A percentile compares a stretch with the other conserved stretches of the same genome.
Evolutionary conservation across 768 basidiomycete species (phyloP).

Genomic region (Gymnopilus junonius): DNA sequence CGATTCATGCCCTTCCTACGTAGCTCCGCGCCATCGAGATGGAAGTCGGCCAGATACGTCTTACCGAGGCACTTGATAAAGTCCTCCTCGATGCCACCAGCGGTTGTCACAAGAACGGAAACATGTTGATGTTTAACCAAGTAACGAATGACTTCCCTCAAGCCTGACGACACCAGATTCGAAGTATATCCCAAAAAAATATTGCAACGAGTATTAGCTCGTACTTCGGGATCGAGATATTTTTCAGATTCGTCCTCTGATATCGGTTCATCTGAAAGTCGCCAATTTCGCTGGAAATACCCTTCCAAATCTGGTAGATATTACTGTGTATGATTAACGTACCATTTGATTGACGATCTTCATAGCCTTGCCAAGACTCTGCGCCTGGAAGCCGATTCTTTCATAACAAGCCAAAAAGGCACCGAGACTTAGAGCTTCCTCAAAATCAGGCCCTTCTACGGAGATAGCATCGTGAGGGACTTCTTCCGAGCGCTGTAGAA

Average conservation of each 20-base stretch:
- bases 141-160: conserved; percentile 90
- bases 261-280: conserved; percentile 84
- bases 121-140: conserved; percentile 94
- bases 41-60: conserved; percentile 94
- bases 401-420: conserved; percentile 80
- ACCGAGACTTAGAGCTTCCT: conserved; percentile 64
- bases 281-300: conserved; percentile 74
- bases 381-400: conserved; percentile 97
- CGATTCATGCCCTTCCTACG: conserved; percentile 93
- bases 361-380: conserved; percentile 85
- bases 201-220: conserved; percentile 76
- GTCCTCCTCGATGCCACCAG: conserved; percentile 98
- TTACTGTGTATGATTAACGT: conserved; percentile 10
- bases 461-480: conserved; percentile 65
- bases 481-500: conserved; percentile 77
- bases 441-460: conserved; percentile 90
- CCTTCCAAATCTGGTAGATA: neutral
- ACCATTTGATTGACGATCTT: conserved; percentile 96
- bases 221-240: conserved; percentile 58
- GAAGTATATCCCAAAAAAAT: conserved; percentile 98
- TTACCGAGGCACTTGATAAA: conserved; percentile 99
- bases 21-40: conserved; percentile 87
- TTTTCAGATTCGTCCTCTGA: conserved; percentile 73
- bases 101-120: conserved; percentile 91
- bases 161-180: conserved; percentile 96